phyloP scores from a whole-genome alignment of 352 stramenopile species.

The Globisporangium middletonii region DNA sequence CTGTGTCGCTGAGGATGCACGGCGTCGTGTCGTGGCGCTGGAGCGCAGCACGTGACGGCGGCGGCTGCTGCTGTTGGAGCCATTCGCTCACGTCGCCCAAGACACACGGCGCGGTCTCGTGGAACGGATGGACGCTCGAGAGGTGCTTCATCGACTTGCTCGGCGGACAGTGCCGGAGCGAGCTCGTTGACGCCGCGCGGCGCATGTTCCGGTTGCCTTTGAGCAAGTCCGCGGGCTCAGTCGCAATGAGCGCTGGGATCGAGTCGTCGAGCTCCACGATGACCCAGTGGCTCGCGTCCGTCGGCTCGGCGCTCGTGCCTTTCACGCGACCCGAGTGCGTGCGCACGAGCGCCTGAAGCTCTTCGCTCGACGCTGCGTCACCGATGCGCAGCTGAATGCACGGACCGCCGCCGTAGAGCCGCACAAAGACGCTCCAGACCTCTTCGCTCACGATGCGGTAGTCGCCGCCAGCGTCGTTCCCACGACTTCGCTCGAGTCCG shows the following conservation, averaged over 20 bases:
- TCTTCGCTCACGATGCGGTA: constrained; percentile 66
- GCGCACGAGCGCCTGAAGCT: constrained; percentile 1
- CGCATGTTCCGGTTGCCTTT: constrained; percentile 14
- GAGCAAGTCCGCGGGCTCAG: constrained; percentile 4
- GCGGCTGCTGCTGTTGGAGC: background rate
- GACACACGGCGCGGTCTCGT: constrained; percentile 9
- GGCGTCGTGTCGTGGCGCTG: constrained; percentile 1
- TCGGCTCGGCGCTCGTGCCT: background rate
- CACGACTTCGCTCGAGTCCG: constrained; percentile 33
- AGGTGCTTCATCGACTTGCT: background rate
- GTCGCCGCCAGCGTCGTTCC: constrained; percentile 28
- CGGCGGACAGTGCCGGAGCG: background rate
- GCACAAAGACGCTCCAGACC: constrained; percentile 55
- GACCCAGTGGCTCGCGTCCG: constrained; percentile 24
- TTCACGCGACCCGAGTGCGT: background rate
- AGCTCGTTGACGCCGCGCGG: constrained; percentile 3
- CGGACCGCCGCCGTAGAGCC: constrained; percentile 55
- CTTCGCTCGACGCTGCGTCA: background rate
- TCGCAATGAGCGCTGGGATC: constrained; percentile 11
- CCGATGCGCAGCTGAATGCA: constrained; percentile 36
- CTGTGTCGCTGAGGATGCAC: background rate
- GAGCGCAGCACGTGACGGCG: background rate
- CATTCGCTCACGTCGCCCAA: constrained; percentile 4
- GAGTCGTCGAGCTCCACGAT: constrained; percentile 53
- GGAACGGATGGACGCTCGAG: constrained; percentile 9